A percentile compares a stretch with the other conserved stretches of the same genome.
Conservation (phyloP, 2,329 filamentous ascomycete genomes). For the Alternaria ethzedia region DNA sequence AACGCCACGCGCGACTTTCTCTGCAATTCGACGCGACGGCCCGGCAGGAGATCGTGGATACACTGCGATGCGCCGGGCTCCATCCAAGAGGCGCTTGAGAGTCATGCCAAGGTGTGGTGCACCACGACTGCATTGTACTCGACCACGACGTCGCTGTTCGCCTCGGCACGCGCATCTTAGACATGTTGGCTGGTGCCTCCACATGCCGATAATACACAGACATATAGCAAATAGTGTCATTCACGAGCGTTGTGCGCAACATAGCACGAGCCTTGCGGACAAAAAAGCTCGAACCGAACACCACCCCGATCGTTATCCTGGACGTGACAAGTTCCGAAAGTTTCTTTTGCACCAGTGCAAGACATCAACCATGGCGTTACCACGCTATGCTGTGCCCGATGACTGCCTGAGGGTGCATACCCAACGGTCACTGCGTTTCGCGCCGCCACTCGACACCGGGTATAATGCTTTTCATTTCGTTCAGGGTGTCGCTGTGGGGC, state of each 20-base stretch:
- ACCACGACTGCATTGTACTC: conserved; percentile 3
- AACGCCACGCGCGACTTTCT: conserved; percentile 25
- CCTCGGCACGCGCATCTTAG: neutral
- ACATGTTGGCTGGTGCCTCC: neutral
- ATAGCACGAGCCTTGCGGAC: conserved; percentile 5
- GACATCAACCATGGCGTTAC: neutral
- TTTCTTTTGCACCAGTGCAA: conserved; percentile 4
- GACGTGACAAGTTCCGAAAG: neutral
- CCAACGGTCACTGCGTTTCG: conserved; percentile 6
- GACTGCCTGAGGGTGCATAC: conserved; percentile 10
- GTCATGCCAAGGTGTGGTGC: conserved; percentile 6
- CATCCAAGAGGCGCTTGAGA: conserved; percentile 7
- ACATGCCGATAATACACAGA: neutral
- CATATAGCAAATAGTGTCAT: neutral
- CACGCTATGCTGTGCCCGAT: conserved; percentile 18
- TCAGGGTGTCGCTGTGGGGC: conserved; percentile 13
- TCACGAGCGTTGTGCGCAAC: neutral
- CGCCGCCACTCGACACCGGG: neutral
- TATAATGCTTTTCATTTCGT: conserved; percentile 15
- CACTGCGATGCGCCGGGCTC: conserved; percentile 23
- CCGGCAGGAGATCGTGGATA: conserved; percentile 28
- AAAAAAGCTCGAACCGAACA: neutral
- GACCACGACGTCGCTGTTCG: conserved; percentile 4
- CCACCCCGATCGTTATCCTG: neutral
- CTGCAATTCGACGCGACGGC: conserved; percentile 33